Percentiles rank a stretch among this genome's conserved stretches.
Conservation (phyloP, 2,329 filamentous ascomycete species). For the Xylaria sp. region DNA sequence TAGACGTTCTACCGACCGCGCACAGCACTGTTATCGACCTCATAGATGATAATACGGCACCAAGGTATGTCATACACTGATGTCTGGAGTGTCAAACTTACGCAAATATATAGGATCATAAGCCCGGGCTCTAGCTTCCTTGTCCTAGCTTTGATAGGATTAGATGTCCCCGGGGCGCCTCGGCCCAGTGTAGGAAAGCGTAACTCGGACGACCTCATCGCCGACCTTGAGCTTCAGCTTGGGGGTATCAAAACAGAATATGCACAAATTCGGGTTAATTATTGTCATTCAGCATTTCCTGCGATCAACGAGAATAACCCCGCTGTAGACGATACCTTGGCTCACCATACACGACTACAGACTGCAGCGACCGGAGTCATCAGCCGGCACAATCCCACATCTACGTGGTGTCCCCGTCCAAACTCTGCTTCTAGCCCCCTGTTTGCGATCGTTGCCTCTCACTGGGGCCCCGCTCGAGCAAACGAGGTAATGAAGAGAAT, state of each 20-base stretch:
- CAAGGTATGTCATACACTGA: slow-evolving; percentile 9
- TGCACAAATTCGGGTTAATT: slow-evolving; percentile 55
- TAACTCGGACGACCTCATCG: slow-evolving; percentile 58
- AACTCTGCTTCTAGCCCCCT: slow-evolving; percentile 43
- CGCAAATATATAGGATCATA: slow-evolving; percentile 41
- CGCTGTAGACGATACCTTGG: slow-evolving; percentile 39
- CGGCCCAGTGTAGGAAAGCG: slow-evolving; percentile 36
- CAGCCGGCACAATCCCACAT: slow-evolving; percentile 50
- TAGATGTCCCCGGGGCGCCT: slow-evolving; percentile 32
- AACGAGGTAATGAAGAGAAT: slow-evolving; percentile 45
- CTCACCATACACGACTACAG: slow-evolving; percentile 52
- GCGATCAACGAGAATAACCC: slow-evolving; percentile 29
- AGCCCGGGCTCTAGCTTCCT: slow-evolving; percentile 49
- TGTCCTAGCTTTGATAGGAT: slow-evolving; percentile 50
- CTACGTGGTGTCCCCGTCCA: slow-evolving; percentile 54
- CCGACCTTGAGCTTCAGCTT: slow-evolving; percentile 60
- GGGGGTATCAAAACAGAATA: slow-evolving; percentile 53
- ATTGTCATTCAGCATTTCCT: slow-evolving; percentile 60
- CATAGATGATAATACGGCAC: slow-evolving; percentile 40
- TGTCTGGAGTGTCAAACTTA: slow-evolving; percentile 13
- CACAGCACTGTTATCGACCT: slow-evolving; percentile 50
- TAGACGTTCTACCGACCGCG: slow-evolving; percentile 48
- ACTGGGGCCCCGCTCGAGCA: slow-evolving; percentile 53
- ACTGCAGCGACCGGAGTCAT: slow-evolving; percentile 57
- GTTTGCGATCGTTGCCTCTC: slow-evolving; percentile 48